Conservation (phyloP, 768 basidiomycete species). For the Infundibulicybe gibba region DNA sequence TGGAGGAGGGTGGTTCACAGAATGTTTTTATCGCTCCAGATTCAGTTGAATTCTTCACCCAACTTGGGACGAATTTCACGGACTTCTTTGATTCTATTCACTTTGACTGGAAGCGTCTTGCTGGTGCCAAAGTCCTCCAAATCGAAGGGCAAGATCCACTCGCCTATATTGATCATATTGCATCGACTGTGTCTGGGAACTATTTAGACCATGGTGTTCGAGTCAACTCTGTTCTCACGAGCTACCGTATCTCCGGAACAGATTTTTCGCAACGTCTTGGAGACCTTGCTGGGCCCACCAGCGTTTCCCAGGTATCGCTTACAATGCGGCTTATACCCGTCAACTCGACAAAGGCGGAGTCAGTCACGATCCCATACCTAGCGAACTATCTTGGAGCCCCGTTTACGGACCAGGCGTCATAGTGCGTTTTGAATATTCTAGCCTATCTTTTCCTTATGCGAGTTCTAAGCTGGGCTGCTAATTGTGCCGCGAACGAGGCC, state of each 20-base stretch:
- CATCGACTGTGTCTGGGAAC: slow-evolving; percentile 57
- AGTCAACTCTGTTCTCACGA: slow-evolving; percentile 59
- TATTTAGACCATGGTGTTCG: slow-evolving; percentile 62
- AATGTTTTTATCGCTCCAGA: slow-evolving; percentile 54
- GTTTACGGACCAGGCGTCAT: slow-evolving; percentile 51
- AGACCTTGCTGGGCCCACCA: slow-evolving; percentile 49
- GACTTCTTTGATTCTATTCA: slow-evolving; percentile 40
- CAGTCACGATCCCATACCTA: slow-evolving; percentile 49
- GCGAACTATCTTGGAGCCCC: slow-evolving; percentile 39
- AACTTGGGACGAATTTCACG: slow-evolving; percentile 42
- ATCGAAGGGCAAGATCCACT: slow-evolving; percentile 54
- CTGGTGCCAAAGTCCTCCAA: slow-evolving; percentile 51
- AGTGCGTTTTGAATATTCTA: slow-evolving; percentile 30
- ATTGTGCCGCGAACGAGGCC: slow-evolving; percentile 45
- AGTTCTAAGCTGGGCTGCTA: slow-evolving; percentile 47
- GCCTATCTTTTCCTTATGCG: slow-evolving; percentile 6
- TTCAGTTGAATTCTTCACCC: slow-evolving; percentile 44
- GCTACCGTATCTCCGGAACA: slow-evolving; percentile 45
- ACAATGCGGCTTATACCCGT: slow-evolving; percentile 43
- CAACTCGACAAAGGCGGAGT: slow-evolving; percentile 44
- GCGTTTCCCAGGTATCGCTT: slow-evolving; percentile 42
- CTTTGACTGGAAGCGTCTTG: slow-evolving; percentile 59
- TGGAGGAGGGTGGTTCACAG: slow-evolving; percentile 43
- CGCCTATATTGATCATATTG: slow-evolving; percentile 53
- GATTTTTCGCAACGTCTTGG: slow-evolving; percentile 58